Evolutionary conservation across 345 rosid genomes (phyloP).

Genomic region (Schrenkiella parvula): DNA sequence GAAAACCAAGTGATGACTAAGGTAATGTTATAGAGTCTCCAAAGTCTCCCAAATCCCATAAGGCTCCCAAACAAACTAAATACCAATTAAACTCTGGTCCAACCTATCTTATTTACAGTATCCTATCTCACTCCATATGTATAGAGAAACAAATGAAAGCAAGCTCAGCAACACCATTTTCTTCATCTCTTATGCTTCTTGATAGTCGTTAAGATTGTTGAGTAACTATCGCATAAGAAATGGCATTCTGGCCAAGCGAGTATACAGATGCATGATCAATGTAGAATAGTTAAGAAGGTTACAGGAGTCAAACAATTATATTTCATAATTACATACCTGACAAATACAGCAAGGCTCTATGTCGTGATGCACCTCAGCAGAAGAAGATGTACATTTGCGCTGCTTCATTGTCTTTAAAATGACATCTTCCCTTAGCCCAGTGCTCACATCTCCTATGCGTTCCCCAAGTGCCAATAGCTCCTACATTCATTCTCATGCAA

Average conservation of each 20-base stretch:
- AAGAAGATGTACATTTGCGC: conserved; percentile 35
- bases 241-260: background rate
- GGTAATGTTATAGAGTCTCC: background rate
- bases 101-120: background rate
- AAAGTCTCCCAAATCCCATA: background rate
- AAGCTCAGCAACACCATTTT: background rate
- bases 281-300: background rate
- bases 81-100: background rate
- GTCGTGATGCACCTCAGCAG: conserved; percentile 35
- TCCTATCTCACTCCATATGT: background rate
- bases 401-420: conserved; percentile 51
- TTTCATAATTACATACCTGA: conserved; percentile 49
- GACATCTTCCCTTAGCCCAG: conserved; percentile 77
- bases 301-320: background rate
- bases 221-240: background rate
- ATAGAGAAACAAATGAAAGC: background rate
- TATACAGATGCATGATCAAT: background rate
- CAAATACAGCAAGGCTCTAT: conserved; percentile 86
- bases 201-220: background rate
- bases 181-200: background rate
- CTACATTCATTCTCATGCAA: conserved; percentile 36
- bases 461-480: conserved; percentile 89
- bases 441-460: conserved; percentile 81
- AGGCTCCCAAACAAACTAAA: background rate
- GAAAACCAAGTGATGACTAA: background rate